Base-by-base conservation (phyloP, 352 stramenopile genomes). In the Phytophthora lateralis region DNA sequence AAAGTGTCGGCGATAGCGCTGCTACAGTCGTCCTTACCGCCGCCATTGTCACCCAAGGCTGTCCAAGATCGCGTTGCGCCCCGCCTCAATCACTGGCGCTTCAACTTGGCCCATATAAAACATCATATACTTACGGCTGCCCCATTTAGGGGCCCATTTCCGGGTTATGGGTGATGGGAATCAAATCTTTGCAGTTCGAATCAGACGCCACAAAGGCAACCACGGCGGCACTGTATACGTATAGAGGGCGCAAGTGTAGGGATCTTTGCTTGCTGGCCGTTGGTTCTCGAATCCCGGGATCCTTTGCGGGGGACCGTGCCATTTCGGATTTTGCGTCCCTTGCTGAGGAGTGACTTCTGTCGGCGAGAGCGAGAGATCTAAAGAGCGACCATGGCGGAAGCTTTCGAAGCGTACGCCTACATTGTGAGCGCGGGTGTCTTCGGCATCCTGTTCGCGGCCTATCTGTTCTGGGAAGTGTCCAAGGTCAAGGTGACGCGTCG, bases 391-490 rank as follows among this genome's bases (percentile, higher is more conserved):
- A 92, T 92, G 80, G 79, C 72, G 69, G 69, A 66, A 66, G 66
- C 69, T 20, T 71, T 71, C 20, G 84, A 90, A 75, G 82, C 45
- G 35, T 88, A 90, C 73, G 79, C 77, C 46, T 91, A 85, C 63
- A 35, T 93, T 6, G 74, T 90, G 56, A 55, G 71, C 43, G 63
- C 86, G 39, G 50, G 67, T 44, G 74, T 93, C 41, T 95, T 95
- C 58, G 86, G 86, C 62, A 78, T 95, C 35, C 67, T 91, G 59
- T 95, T 95, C 56, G 84, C 86, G 12, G 74, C 59, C 55, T 95
- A 91, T 70, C 69, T 95, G 41, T 95, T 95, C 73, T 93, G 81
- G 81, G 84, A 95, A 68, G 86, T 95, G 63, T 88, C 84, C 63
- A 93, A 93, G 78, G 82, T 95, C 63, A 90, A 93, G 70, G 86